phyloP scores from a whole-genome alignment of 345 rosid genomes.

The Eucalyptus brandiana region DNA sequence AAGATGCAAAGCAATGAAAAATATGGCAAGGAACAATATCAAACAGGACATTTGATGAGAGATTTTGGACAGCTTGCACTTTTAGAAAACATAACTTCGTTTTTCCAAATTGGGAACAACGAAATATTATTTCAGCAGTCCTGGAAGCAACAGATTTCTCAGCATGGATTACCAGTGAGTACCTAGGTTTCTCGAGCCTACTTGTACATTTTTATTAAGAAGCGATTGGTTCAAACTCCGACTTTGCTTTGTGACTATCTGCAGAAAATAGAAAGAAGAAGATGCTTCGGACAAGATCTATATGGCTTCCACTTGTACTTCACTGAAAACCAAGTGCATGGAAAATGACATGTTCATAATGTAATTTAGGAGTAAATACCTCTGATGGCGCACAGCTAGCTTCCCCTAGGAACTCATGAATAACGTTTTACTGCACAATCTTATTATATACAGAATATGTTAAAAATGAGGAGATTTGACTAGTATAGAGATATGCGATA shows the following conservation, averaged over 20 bases:
- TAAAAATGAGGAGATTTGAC: not conserved
- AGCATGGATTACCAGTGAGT: too few species aligned
- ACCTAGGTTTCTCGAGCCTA: too few species aligned
- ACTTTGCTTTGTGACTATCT: not conserved
- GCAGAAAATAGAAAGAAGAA: not conserved
- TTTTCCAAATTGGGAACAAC: conserved; percentile 33
- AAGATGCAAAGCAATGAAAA: not conserved
- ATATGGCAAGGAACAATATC: not conserved
- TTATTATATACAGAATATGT: too few species aligned
- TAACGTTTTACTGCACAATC: too few species aligned
- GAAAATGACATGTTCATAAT: too few species aligned
- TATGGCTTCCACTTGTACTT: too few species aligned
- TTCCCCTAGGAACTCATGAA: conserved; percentile 49
- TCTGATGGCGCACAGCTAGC: conserved; percentile 41
- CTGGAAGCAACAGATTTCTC: too few species aligned
- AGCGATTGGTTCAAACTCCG: too few species aligned
- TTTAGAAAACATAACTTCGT: conserved; percentile 56
- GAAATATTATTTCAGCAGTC: conserved; percentile 26
- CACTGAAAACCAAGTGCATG: too few species aligned
- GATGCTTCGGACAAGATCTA: not conserved
- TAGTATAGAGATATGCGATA: not conserved
- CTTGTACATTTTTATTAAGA: too few species aligned
- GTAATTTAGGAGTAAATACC: not conserved
- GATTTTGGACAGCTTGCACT: conserved; percentile 33
- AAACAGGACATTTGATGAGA: not conserved